These are phyloP conservation scores for Psilocybe azurescens DNA, from an alignment of 768 basidiomycete species.

Conservation along the genomic window DNA sequence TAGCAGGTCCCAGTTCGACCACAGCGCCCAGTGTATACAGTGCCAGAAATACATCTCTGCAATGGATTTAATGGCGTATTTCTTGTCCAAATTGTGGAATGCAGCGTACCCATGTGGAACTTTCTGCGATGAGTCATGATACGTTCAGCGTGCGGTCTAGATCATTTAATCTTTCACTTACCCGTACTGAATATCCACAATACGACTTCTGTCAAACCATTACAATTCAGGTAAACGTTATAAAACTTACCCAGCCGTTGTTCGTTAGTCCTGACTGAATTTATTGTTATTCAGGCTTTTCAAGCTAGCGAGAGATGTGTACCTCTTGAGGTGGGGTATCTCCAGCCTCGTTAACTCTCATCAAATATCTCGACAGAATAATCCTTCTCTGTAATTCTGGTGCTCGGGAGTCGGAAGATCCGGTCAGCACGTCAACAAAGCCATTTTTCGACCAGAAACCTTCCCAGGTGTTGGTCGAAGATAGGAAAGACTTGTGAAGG, in stretches of 20 bases:
- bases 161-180: background rate
- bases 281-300: background rate
- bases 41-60: constrained; percentile 66
- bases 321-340: constrained; percentile 56
- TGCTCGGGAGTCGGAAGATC: constrained; percentile 47
- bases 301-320: background rate
- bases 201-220: background rate
- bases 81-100: background rate
- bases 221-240: background rate
- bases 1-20: constrained; percentile 66
- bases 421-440: constrained; percentile 51
- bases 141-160: background rate
- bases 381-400: constrained; percentile 62
- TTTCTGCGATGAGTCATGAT: constrained; percentile 5
- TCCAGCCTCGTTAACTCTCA: constrained; percentile 65
- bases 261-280: constrained; percentile 29
- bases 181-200: constrained; percentile 11
- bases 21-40: constrained; percentile 60
- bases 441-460: constrained; percentile 53
- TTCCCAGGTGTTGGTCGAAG: constrained; percentile 43
- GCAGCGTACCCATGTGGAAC: constrained; percentile 19
- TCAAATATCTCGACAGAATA: constrained; percentile 58
- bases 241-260: constrained; percentile 19
- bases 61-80: background rate
- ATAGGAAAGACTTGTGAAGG: constrained; percentile 26